phyloP scores from a whole-genome alignment of 2,329 filamentous ascomycete species.

The Ceratocystis ficicola region DNA sequence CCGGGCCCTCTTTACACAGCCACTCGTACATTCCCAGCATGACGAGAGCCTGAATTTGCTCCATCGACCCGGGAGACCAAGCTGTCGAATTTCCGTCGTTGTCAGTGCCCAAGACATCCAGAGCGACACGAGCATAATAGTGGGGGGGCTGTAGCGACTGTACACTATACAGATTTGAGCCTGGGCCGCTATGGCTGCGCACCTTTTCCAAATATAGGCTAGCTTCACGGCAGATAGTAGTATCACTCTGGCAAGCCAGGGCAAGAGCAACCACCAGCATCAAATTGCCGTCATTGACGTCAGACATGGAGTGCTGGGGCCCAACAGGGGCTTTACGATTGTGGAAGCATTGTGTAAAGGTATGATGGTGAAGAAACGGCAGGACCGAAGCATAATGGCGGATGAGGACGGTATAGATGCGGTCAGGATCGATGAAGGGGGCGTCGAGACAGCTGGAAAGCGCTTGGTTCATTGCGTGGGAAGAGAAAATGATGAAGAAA shows the following conservation, averaged over 20 bases:
- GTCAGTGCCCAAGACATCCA: not conserved
- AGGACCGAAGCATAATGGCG: not conserved
- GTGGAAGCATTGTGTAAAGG: not conserved
- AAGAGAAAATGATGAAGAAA: not conserved
- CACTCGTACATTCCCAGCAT: slow-evolving; percentile 16
- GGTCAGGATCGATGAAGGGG: not conserved
- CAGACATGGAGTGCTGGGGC: not conserved
- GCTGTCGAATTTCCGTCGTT: not conserved
- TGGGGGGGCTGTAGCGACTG: not conserved
- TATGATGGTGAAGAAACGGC: slow-evolving; percentile 7
- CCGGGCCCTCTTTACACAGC: not conserved
- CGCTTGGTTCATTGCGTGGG: not conserved
- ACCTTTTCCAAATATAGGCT: not conserved
- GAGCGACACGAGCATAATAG: not conserved
- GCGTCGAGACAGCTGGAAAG: not conserved
- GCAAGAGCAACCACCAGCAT: slow-evolving; percentile 7
- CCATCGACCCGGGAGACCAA: slow-evolving; percentile 3
- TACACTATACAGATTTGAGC: not conserved
- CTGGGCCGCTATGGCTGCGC: not conserved
- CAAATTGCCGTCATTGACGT: slow-evolving; percentile 4
- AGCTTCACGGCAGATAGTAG: not conserved
- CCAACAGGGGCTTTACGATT: not conserved
- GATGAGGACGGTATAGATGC: not conserved
- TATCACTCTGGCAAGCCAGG: slow-evolving; percentile 13
- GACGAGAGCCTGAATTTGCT: slow-evolving; percentile 12